A percentile compares a stretch with the other conserved stretches of the same genome.
phyloP scores from a whole-genome alignment of 2,329 filamentous ascomycete species.

The Paraphoma chrysanthemicola region DNA sequence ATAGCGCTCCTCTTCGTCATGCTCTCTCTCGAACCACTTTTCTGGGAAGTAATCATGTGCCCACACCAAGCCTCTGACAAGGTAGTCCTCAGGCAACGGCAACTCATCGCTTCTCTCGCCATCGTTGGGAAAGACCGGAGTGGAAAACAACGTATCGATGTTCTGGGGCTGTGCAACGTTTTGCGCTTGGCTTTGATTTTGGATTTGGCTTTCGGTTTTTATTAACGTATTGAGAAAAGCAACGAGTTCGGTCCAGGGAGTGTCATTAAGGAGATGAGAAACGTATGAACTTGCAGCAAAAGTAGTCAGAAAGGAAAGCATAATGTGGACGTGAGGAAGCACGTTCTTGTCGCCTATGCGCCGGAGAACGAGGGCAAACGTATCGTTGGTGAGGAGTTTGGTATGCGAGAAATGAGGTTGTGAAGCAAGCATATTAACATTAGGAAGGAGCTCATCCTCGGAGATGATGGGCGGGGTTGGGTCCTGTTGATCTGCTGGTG shows the following conservation, averaged over 20 bases:
- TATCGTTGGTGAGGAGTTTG: constrained; percentile 53
- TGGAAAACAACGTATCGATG: constrained; percentile 37
- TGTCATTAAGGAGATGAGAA: constrained; percentile 36
- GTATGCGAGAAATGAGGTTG: constrained; percentile 42
- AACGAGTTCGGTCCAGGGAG: constrained; percentile 62
- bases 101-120: constrained; percentile 46
- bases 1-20: constrained; percentile 72
- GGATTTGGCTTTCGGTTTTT: constrained; percentile 38
- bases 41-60: constrained; percentile 64
- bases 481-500: constrained; percentile 20
- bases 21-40: constrained; percentile 66
- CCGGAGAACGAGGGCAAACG: constrained; percentile 57
- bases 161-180: constrained; percentile 22
- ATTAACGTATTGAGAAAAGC: constrained; percentile 62
- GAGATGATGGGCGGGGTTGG: constrained; percentile 16
- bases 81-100: constrained; percentile 73
- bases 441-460: constrained; percentile 23
- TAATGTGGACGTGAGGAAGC: constrained; percentile 68
- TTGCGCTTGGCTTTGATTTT: constrained; percentile 10
- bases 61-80: constrained; percentile 69
- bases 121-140: constrained; percentile 57
- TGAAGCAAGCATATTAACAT: constrained; percentile 16
- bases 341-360: constrained; percentile 65
- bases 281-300: constrained; percentile 46
- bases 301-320: constrained; percentile 65